Evolutionary conservation across 192 early-diverging fungal species (phyloP).

Genomic region (Coemansia sp.): DNA sequence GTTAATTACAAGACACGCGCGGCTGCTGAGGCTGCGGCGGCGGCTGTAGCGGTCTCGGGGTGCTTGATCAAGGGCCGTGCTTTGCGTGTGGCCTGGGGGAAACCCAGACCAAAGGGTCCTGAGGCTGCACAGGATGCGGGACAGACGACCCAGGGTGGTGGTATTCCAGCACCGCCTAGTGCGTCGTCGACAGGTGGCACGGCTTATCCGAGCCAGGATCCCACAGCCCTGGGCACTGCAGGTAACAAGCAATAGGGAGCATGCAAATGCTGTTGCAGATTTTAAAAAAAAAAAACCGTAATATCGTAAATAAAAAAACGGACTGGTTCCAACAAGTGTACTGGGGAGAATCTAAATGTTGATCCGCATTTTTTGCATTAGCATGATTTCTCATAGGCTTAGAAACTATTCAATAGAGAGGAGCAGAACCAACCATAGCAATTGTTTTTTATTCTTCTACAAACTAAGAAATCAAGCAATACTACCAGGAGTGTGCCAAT

Average conservation of each 20-base stretch:
- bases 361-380: too few species aligned
- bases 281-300: too few species aligned
- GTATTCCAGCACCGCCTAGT: conserved; percentile 1
- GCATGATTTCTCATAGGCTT: too few species aligned
- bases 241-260: conserved; percentile 6
- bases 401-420: too few species aligned
- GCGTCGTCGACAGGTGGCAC: conserved; percentile 24
- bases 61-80: conserved; percentile 66
- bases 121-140: conserved; percentile 56
- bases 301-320: too few species aligned
- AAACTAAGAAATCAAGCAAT: too few species aligned
- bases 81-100: conserved; percentile 83
- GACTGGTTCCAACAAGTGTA: too few species aligned
- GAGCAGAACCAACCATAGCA: too few species aligned
- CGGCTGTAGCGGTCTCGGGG: conserved; percentile 65
- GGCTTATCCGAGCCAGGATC: conserved; percentile 58
- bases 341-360: too few species aligned
- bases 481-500: too few species aligned
- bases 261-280: too few species aligned
- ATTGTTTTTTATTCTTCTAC: too few species aligned
- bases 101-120: conserved; percentile 67
- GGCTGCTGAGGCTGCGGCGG: conserved; percentile 82
- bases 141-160: not conserved
- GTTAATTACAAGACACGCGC: conserved; percentile 79
- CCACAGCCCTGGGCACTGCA: conserved; percentile 51